These are phyloP conservation scores for Pouteria glomerata DNA, from an alignment of 148 eudicot genomes.

Conservation along the genomic window DNA sequence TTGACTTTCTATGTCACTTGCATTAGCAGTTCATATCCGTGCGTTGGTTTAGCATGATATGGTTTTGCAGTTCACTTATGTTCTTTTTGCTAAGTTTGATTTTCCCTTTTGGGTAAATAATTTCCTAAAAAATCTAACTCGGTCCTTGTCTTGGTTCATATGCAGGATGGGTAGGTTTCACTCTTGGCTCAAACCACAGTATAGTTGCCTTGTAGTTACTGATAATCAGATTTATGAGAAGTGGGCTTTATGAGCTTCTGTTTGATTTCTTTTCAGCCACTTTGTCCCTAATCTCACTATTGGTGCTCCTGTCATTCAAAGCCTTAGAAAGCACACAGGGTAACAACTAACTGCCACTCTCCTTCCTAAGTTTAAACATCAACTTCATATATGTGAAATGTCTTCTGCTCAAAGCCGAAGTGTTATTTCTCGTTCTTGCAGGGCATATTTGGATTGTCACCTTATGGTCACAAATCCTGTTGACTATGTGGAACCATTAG, in stretches of 20 bases:
- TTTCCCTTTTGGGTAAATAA: not conserved
- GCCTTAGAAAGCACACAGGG: constrained; percentile 88
- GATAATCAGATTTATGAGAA: constrained; percentile 7
- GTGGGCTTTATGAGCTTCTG: constrained; percentile 3
- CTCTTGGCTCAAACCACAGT: constrained; percentile 5
- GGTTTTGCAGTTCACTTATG: not conserved
- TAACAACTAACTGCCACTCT: constrained; percentile 25
- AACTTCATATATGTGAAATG: not conserved
- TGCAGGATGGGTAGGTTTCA: constrained; percentile 98
- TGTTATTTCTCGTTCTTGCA: constrained; percentile 17
- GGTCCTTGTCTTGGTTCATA: constrained; percentile 16
- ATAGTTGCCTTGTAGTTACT: not conserved
- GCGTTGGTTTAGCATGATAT: too few species aligned
- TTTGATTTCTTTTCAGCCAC: constrained; percentile 48
- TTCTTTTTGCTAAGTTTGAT: not conserved
- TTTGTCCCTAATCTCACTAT: constrained; percentile 94
- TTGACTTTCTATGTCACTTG: not conserved
- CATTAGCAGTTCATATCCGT: not conserved
- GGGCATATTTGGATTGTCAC: constrained; percentile 97
- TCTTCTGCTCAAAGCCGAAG: not conserved
- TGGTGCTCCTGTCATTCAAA: constrained; percentile 96
- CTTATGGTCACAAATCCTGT: constrained; percentile 98
- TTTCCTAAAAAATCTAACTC: constrained; percentile 5
- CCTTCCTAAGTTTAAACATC: not conserved
- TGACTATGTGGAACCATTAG: constrained; percentile 82